phyloP scores from a whole-genome alignment of 306 rosid species.

The Trifolium fragiferum region DNA sequence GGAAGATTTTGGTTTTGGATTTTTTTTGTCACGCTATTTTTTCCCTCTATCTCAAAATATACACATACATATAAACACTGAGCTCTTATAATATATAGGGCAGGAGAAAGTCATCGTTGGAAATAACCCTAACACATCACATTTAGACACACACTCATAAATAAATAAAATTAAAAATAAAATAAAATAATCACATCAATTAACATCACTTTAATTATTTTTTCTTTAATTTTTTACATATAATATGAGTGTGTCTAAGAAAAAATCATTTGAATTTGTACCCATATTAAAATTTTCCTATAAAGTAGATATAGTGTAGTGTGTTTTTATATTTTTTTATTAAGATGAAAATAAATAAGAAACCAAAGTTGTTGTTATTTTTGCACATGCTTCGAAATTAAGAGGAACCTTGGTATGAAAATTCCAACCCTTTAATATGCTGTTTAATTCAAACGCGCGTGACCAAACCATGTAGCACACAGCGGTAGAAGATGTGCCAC shows the following conservation, averaged over 20 bases:
- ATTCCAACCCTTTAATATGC: constrained; percentile 23
- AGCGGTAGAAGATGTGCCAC: background rate
- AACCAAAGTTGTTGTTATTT: background rate
- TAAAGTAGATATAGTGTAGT: background rate
- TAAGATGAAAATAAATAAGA: background rate
- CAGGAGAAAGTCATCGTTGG: too few relatives aligned
- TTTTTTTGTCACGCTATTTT: background rate
- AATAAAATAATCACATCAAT: too few relatives aligned
- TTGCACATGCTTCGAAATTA: constrained; percentile 38
- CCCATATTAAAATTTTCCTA: too few relatives aligned
- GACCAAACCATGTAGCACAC: rapidly evolving
- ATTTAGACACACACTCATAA: too few relatives aligned
- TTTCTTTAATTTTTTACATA: too few relatives aligned
- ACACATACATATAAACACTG: background rate
- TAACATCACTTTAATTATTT: too few relatives aligned
- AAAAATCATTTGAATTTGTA: too few relatives aligned
- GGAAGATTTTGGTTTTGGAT: background rate
- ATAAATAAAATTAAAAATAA: too few relatives aligned
- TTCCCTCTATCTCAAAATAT: background rate
- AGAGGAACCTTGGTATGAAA: constrained; percentile 46
- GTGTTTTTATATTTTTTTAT: background rate
- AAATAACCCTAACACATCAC: too few relatives aligned
- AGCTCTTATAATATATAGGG: background rate
- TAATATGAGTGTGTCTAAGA: too few relatives aligned
- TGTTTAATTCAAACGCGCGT: background rate